A percentile compares a stretch with the other conserved stretches of the same genome.
Evolutionary conservation across 805 yeast species (phyloP).

Genomic region (Sporopachydermia quercuum): DNA sequence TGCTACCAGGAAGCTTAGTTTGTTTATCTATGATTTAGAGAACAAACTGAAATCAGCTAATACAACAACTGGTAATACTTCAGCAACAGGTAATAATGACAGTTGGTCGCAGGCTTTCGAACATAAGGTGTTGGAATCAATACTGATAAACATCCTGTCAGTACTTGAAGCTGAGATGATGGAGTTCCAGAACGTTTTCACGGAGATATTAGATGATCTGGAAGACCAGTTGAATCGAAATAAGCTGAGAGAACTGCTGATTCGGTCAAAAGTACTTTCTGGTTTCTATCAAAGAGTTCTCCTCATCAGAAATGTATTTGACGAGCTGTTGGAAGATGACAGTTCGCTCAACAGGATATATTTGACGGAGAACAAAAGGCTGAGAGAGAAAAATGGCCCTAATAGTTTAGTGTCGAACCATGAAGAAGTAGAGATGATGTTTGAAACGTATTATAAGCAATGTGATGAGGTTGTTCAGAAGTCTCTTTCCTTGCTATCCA

Average conservation of each 20-base stretch:
- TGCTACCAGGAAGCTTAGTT: conserved; percentile 57
- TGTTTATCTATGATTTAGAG: conserved; percentile 75
- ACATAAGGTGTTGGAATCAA: conserved; percentile 70
- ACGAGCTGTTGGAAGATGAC: conserved; percentile 73
- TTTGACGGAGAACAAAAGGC: conserved; percentile 30
- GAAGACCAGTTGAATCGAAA: conserved; percentile 73
- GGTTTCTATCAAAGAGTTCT: conserved; percentile 62
- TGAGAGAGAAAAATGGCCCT: conserved; percentile 10
- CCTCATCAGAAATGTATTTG: conserved; percentile 67
- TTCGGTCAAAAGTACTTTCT: conserved; percentile 55
- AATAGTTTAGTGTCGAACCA: conserved; percentile 9
- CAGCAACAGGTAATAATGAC: conserved; percentile 11
- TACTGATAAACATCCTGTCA: conserved; percentile 67
- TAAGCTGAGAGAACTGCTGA: conserved; percentile 54
- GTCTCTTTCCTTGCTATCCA: conserved; percentile 67
- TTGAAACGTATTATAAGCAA: conserved; percentile 82
- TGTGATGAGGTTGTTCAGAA: conserved; percentile 90
- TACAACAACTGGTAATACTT: not conserved
- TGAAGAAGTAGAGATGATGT: conserved; percentile 72
- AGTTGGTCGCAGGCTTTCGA: conserved; percentile 44
- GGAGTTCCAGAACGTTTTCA: conserved; percentile 41
- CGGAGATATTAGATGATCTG: conserved; percentile 47
- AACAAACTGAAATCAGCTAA: conserved; percentile 39
- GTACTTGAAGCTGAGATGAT: conserved; percentile 63
- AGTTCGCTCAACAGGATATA: conserved; percentile 77